A percentile compares a stretch with the other conserved stretches of the same genome.
Evolutionary conservation across 495 filamentous ascomycete genomes (phyloP).

Genomic region (Margaritispora aquatica): DNA sequence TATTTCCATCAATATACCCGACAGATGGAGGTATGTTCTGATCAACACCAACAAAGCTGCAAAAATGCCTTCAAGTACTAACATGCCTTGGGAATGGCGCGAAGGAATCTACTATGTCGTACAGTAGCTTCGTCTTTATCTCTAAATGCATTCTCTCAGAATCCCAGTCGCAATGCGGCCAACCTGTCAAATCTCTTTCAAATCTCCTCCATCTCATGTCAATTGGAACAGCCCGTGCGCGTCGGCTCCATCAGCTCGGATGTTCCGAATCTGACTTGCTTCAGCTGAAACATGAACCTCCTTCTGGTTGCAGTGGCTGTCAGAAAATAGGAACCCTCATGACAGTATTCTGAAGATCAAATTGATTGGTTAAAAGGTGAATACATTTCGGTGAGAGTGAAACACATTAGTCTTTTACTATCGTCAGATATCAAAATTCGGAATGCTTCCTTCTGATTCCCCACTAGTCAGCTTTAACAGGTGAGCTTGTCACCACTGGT

Average conservation of each 20-base stretch:
- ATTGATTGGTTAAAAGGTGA: neutral
- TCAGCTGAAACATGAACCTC: constrained; percentile 1
- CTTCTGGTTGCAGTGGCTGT: neutral
- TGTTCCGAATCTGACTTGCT: neutral
- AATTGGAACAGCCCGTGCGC: neutral
- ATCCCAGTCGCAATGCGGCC: neutral
- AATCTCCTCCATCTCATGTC: neutral
- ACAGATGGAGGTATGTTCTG: no score
- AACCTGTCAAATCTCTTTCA: neutral
- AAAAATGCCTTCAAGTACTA: neutral
- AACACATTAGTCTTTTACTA: neutral
- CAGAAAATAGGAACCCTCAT: neutral
- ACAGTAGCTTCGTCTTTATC: no score
- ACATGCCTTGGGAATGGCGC: neutral
- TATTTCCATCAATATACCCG: neutral
- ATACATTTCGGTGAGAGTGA: no score
- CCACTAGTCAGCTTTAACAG: neutral
- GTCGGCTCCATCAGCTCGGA: neutral
- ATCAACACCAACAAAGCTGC: no score
- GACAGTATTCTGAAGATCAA: neutral
- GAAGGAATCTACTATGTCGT: neutral
- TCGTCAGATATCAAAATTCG: neutral
- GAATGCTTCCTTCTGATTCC: neutral
- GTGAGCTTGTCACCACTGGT: neutral
- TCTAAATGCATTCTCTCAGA: no score